Conservation (phyloP, 495 filamentous ascomycete species). For the Aspergillus carlsbadensis region DNA sequence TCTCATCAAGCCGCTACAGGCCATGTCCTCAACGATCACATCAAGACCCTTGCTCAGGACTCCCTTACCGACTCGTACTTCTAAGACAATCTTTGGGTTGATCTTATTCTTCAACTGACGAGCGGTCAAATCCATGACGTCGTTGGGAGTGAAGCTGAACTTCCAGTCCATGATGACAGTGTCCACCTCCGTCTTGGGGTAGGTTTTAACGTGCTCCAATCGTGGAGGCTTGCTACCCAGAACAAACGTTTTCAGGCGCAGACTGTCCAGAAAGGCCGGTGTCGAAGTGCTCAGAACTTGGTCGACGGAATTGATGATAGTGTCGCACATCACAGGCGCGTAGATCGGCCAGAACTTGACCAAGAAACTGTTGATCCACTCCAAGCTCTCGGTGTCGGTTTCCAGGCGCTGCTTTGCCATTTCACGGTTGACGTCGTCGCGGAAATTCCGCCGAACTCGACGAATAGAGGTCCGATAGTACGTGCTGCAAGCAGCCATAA, state of each 20-base stretch:
- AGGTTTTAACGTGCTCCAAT: slow-evolving; percentile 96
- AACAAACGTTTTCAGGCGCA: slow-evolving; percentile 87
- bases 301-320: slow-evolving; percentile 89
- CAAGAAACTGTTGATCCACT: slow-evolving; percentile 99
- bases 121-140: slow-evolving; percentile 84
- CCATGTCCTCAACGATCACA: slow-evolving; percentile 97
- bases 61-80: slow-evolving; percentile 90
- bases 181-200: slow-evolving; percentile 93
- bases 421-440: slow-evolving; percentile 92
- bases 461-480: slow-evolving; percentile 97
- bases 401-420: slow-evolving; percentile 86
- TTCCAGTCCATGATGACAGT: slow-evolving; percentile 99
- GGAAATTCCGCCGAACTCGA: slow-evolving; percentile 90
- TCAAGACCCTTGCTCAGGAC: slow-evolving; percentile 95
- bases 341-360: slow-evolving; percentile 99
- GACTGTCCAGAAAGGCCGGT: slow-evolving; percentile 87
- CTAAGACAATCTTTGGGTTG: slow-evolving; percentile 94
- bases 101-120: slow-evolving; percentile 90
- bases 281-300: slow-evolving; percentile 91
- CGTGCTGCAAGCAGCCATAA: slow-evolving; percentile 88
- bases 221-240: slow-evolving; percentile 93
- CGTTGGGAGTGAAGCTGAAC: slow-evolving; percentile 97
- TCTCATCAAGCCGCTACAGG: slow-evolving; percentile 90
- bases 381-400: slow-evolving; percentile 87
- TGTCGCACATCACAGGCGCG: slow-evolving; percentile 86